Percentiles rank a stretch among this genome's conserved stretches.
Conservation (phyloP, 495 filamentous ascomycete genomes). For the Hypomontagnella submonticulosa region DNA sequence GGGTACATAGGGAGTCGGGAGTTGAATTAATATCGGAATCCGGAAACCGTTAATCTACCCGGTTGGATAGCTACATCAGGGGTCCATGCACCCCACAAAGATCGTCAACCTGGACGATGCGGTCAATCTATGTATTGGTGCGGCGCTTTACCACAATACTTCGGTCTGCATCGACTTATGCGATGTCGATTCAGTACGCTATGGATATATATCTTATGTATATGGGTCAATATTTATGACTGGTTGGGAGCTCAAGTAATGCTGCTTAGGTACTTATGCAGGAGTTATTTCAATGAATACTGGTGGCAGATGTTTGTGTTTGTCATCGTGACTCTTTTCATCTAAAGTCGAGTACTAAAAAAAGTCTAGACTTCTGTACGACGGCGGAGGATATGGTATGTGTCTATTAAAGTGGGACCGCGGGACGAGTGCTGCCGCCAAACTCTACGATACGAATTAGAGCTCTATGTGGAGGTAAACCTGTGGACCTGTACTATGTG, state of each 20-base stretch:
- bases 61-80: slow-evolving; percentile 2
- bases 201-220: background rate
- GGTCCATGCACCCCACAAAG: slow-evolving; percentile 39
- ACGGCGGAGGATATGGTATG: background rate
- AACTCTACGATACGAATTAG: slow-evolving; percentile 3
- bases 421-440: slow-evolving; percentile 23
- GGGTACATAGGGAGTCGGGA: background rate
- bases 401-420: slow-evolving; percentile 30
- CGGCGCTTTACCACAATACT: slow-evolving; percentile 3
- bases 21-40: slow-evolving; percentile 5
- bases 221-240: background rate
- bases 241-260: background rate
- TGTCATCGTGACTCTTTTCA: background rate
- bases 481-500: too few species aligned
- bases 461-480: too few species aligned
- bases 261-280: too few species aligned
- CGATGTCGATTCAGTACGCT: background rate
- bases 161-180: background rate
- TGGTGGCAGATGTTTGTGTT: background rate
- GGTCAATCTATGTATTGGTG: slow-evolving; percentile 6
- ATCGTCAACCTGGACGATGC: slow-evolving; percentile 20
- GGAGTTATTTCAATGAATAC: background rate
- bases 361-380: slow-evolving; percentile 25
- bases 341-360: background rate
- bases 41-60: slow-evolving; percentile 8